Evolutionary conservation across 2,329 filamentous ascomycete genomes (phyloP).

Genomic region (Hypomyces perniciosus): DNA sequence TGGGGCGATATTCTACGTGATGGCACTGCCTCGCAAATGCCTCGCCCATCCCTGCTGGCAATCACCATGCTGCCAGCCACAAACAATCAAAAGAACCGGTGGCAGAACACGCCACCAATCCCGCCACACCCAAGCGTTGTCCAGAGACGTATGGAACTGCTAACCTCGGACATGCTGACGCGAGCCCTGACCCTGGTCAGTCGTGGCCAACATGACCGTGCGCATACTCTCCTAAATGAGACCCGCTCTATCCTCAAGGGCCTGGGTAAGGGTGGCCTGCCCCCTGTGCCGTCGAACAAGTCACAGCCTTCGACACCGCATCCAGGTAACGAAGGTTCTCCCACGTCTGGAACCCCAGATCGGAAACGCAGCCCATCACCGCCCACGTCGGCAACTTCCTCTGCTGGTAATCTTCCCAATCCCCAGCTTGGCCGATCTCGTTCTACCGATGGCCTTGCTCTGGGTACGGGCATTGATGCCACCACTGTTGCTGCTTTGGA

Average conservation of each 20-base stretch:
- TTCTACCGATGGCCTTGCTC: slow-evolving; percentile 52
- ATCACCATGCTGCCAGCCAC: slow-evolving; percentile 86
- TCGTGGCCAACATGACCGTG: slow-evolving; percentile 86
- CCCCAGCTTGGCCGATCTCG: slow-evolving; percentile 44
- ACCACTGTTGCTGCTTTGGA: slow-evolving; percentile 81
- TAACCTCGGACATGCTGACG: slow-evolving; percentile 97
- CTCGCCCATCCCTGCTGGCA: slow-evolving; percentile 82
- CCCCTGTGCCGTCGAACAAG: slow-evolving; percentile 66
- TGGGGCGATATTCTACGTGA: slow-evolving; percentile 93
- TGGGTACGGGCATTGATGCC: slow-evolving; percentile 73
- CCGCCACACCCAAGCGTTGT: slow-evolving; percentile 93
- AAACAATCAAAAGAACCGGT: slow-evolving; percentile 58
- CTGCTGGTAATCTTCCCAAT: slow-evolving; percentile 34
- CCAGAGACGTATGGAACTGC: slow-evolving; percentile 91
- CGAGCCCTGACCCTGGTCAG: slow-evolving; percentile 85
- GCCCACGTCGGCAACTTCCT: slow-evolving; percentile 42
- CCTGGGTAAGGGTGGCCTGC: slow-evolving; percentile 87
- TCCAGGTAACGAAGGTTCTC: slow-evolving; percentile 37
- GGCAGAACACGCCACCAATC: slow-evolving; percentile 68
- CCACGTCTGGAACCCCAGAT: slow-evolving; percentile 44
- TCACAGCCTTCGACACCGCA: slow-evolving; percentile 47
- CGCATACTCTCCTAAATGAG: slow-evolving; percentile 85
- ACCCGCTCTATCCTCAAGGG: slow-evolving; percentile 94
- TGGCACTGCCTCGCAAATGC: slow-evolving; percentile 76
- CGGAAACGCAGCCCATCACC: slow-evolving; percentile 52